These are phyloP conservation scores for Zangia roseola DNA, from an alignment of 768 basidiomycete genomes.

Conservation along the genomic window DNA sequence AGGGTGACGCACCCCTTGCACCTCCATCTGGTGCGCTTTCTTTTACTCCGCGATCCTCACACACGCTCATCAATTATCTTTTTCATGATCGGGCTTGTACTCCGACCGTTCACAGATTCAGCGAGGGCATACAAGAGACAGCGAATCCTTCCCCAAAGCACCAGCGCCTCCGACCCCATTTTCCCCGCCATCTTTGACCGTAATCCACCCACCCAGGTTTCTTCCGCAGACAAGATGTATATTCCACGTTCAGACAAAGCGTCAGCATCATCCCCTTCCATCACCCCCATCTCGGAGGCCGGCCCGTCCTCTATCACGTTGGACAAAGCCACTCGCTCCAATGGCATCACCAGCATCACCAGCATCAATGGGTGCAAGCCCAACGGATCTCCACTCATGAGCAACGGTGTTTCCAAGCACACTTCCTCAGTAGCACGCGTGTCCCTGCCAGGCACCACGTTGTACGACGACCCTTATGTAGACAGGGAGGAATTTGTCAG, in stretches of 20 bases:
- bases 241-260: constrained; percentile 50
- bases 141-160: constrained; percentile 48
- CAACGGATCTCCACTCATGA: constrained; percentile 39
- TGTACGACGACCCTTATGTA: constrained; percentile 77
- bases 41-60: neutral
- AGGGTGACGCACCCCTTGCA: constrained; percentile 31
- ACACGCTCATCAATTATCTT: constrained; percentile 4
- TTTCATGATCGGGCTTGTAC: neutral
- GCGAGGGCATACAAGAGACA: constrained; percentile 69
- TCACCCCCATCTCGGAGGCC: constrained; percentile 42
- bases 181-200: constrained; percentile 22
- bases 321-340: constrained; percentile 32
- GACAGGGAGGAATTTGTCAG: constrained; percentile 91
- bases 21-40: constrained; percentile 23
- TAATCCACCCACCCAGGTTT: constrained; percentile 25
- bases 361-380: constrained; percentile 44
- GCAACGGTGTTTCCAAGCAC: constrained; percentile 53
- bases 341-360: constrained; percentile 37
- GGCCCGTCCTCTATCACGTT: constrained; percentile 51
- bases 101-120: constrained; percentile 38
- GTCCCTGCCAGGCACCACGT: constrained; percentile 64
- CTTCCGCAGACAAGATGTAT: constrained; percentile 46
- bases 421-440: constrained; percentile 55
- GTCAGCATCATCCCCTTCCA: constrained; percentile 44
- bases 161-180: constrained; percentile 34